A percentile compares a stretch with the other conserved stretches of the same genome.
Conservation (phyloP, 2,329 filamentous ascomycete genomes). For the Didymella sp. region DNA sequence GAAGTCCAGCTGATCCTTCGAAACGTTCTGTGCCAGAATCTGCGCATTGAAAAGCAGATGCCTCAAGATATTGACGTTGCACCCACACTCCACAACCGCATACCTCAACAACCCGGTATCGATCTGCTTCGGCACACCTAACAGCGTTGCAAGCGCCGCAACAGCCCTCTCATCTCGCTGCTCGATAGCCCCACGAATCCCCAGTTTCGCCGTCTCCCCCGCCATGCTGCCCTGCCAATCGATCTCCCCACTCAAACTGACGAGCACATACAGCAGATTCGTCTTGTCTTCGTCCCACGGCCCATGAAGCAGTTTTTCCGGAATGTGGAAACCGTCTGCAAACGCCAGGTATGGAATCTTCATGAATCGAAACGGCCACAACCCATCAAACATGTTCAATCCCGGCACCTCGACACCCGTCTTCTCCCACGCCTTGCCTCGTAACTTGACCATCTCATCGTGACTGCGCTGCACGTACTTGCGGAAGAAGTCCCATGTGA, state of each 20-base stretch:
- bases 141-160: constrained; percentile 42
- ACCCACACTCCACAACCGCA: constrained; percentile 41
- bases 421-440: constrained; percentile 43
- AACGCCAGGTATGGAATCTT: constrained; percentile 42
- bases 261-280: constrained; percentile 44
- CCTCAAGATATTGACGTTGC: constrained; percentile 38
- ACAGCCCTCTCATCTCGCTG: constrained; percentile 41
- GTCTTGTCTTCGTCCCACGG: constrained; percentile 43
- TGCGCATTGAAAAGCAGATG: constrained; percentile 48
- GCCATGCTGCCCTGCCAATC: constrained; percentile 46
- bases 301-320: constrained; percentile 48
- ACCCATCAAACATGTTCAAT: constrained; percentile 32
- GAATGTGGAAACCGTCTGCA: constrained; percentile 41
- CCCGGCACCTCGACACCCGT: constrained; percentile 37
- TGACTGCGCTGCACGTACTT: constrained; percentile 43
- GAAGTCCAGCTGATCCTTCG: constrained; percentile 38
- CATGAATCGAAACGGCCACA: constrained; percentile 43
- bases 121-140: constrained; percentile 41
- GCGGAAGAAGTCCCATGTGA: constrained; percentile 47
- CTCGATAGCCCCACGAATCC: constrained; percentile 38
- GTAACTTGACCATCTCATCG: constrained; percentile 34
- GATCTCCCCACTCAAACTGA: constrained; percentile 44
- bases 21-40: constrained; percentile 30
- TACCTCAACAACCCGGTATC: constrained; percentile 39
- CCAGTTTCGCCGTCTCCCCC: constrained; percentile 44